Evolutionary conservation across 768 basidiomycete species (phyloP), one percentile per base, ranked within the genome.

Genomic region (Lentinula lateritia): DNA sequence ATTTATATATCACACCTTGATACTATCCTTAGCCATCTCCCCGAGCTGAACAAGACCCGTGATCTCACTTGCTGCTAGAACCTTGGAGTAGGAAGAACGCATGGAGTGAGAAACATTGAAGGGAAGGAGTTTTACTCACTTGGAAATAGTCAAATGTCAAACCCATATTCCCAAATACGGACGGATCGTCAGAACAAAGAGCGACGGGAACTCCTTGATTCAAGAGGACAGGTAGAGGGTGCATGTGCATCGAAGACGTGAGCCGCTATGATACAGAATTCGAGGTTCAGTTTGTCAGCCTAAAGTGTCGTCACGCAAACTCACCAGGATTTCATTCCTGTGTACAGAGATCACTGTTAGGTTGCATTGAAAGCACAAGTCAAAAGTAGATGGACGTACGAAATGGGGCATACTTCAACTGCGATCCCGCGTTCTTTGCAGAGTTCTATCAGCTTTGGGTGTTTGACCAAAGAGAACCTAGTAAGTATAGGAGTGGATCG

Each of bases 61-160:
- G 28, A 88, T 67, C 67, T 90, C 89, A 61, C 86, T 89, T 0
- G 85, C 75, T 20, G 83, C 85, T n/a, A 91, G 71, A 36, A 90
- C 86, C 83, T 85, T 57, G 2, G 28, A 4, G 28, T 28, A 2
- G 28, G 28, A 28, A 28, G 28, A 2, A 28, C 3, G 28, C 3
- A 28, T 28, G 3, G 28, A 28, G 28, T 28, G 28, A 28, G 28
- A 28, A 2, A 28, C 3, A 28, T 28, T 4, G 28, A 28, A 3
- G 28, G 28, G 28, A 38, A 18, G 8, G 48, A n/a, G 2, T 34
- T 1, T 1, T 35, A 20, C 68, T 62, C 64, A 85, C 89, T 77
- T 92, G 90, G 71, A 81, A 92, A 70, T 85, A 92, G 71, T 92
- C 90, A 68, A 82, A 92, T 0, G 87, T 85, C 5, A 92, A 76